Conservation (phyloP, 305 asterid species). For the Petunia hybrid region DNA sequence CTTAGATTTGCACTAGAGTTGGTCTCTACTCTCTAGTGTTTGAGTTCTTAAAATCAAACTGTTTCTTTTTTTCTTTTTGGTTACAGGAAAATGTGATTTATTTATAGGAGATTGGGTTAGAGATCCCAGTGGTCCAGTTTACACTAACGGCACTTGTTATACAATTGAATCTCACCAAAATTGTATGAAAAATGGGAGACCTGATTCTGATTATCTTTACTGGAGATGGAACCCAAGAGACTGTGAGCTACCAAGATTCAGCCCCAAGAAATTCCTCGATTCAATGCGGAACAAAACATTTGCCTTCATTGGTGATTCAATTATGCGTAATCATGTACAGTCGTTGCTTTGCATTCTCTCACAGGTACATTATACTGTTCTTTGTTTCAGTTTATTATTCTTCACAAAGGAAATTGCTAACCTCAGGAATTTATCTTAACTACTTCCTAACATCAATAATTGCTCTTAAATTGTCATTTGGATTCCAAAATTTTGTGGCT, state of each 20-base stretch:
- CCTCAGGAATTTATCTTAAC: constrained; percentile 3
- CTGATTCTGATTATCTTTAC: constrained; percentile 62
- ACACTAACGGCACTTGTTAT: constrained; percentile 65
- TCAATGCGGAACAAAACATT: constrained; percentile 69
- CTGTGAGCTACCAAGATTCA: constrained; percentile 63
- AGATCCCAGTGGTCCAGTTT: constrained; percentile 68
- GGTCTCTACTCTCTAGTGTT: not conserved
- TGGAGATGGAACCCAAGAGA: constrained; percentile 86
- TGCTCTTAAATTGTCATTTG: constrained; percentile 10
- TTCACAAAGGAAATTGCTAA: not conserved
- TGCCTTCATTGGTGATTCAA: constrained; percentile 88
- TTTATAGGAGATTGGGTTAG: constrained; percentile 79
- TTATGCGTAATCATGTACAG: constrained; percentile 86
- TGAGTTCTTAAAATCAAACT: not conserved
- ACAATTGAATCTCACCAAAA: constrained; percentile 73
- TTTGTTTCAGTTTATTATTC: constrained; percentile 16
- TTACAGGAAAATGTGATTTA: constrained; percentile 65
- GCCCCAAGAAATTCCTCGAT: constrained; percentile 56
- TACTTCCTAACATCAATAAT: constrained; percentile 25
- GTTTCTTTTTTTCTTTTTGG: constrained; percentile 4
- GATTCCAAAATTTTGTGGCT: not conserved
- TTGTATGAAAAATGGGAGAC: constrained; percentile 83
- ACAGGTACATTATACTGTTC: constrained; percentile 53
- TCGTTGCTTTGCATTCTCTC: constrained; percentile 87
- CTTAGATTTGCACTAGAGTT: not conserved